Conservation (phyloP, 2,329 filamentous ascomycete genomes). For the Mycogone perniciosa region DNA sequence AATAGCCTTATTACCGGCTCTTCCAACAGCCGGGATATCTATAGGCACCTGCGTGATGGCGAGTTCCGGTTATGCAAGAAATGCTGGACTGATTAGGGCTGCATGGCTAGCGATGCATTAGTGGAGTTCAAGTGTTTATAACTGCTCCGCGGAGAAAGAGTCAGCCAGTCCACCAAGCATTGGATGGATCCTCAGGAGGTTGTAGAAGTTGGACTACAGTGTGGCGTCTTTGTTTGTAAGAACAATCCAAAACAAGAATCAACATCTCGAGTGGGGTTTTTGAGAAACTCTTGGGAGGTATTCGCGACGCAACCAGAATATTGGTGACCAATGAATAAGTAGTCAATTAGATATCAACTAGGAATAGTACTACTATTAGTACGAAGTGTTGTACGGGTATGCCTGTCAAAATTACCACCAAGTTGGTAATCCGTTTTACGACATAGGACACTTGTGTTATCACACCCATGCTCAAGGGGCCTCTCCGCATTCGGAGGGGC, state of each 20-base stretch:
- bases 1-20: background rate
- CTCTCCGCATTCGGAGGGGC: slow-evolving; percentile 12
- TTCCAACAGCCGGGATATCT: background rate
- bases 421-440: slow-evolving; percentile 8
- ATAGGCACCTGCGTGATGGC: background rate
- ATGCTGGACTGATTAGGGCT: background rate
- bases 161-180: too few relatives aligned
- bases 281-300: too few relatives aligned
- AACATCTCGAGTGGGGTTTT: too few relatives aligned
- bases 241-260: too few relatives aligned
- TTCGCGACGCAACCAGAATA: too few relatives aligned
- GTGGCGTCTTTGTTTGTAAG: too few relatives aligned
- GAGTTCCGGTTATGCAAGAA: background rate
- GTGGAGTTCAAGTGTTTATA: background rate
- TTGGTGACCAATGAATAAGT: too few relatives aligned
- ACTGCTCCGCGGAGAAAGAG: too few relatives aligned
- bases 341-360: too few relatives aligned
- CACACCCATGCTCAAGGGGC: background rate
- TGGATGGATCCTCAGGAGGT: too few relatives aligned
- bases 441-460: background rate
- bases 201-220: too few relatives aligned
- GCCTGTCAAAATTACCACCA: slow-evolving; percentile 2
- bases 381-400: background rate
- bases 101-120: background rate
- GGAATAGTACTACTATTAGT: background rate